A percentile compares a stretch with the other conserved stretches of the same genome.
Evolutionary conservation across 2,329 filamentous ascomycete species (phyloP).

Genomic region (Alternaria triticimaculans): DNA sequence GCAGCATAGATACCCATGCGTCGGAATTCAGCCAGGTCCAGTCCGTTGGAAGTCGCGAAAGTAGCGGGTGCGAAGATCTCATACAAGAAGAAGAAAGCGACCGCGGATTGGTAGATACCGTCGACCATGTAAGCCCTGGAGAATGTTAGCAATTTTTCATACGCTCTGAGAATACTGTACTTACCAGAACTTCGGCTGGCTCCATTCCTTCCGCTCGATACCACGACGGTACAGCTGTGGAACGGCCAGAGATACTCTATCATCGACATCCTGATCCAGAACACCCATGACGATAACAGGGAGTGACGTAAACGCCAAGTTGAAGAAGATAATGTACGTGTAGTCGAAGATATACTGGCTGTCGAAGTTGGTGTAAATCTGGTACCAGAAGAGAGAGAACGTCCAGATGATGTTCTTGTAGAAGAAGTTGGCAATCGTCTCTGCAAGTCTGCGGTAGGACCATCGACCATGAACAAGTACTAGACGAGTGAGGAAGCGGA

Average conservation of each 20-base stretch:
- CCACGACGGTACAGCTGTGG: constrained; percentile 94
- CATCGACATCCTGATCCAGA: constrained; percentile 94
- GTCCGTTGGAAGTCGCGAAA: constrained; percentile 74
- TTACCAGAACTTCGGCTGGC: constrained; percentile 94
- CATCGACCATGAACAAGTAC: constrained; percentile 83
- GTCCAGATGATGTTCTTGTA: constrained; percentile 99
- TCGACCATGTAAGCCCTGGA: constrained; percentile 83
- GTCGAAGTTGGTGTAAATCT: constrained; percentile 94
- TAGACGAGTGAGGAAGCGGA: constrained; percentile 80
- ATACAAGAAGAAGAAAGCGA: constrained; percentile 93
- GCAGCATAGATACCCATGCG: constrained; percentile 88
- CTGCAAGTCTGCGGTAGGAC: constrained; percentile 93
- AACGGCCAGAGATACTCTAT: constrained; percentile 90
- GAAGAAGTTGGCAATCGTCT: constrained; percentile 98
- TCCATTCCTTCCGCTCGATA: constrained; percentile 97
- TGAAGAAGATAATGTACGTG: constrained; percentile 96
- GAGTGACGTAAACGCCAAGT: constrained; percentile 93
- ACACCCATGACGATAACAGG: constrained; percentile 96
- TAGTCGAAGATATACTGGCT: constrained; percentile 97
- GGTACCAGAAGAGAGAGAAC: constrained; percentile 95
- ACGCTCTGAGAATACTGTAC: constrained; percentile 36
- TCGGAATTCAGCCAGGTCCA: constrained; percentile 77
- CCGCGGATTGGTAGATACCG: constrained; percentile 91
- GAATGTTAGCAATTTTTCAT: constrained; percentile 19
- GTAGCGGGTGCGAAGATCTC: constrained; percentile 73